Conservation (phyloP, 148 eudicot genomes). For the Heliamphora exappendiculata region DNA sequence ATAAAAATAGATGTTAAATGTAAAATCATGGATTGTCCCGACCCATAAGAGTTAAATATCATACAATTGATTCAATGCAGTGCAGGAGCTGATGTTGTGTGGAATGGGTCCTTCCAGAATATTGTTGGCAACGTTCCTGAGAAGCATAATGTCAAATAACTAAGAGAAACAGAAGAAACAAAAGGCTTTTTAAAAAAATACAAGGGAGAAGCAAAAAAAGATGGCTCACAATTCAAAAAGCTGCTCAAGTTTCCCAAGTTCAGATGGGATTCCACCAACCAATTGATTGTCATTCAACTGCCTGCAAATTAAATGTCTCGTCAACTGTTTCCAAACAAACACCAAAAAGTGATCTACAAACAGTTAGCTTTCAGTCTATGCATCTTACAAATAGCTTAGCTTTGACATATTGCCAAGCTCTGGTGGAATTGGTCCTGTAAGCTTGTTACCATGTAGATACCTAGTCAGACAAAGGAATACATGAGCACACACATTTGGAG, state of each 20-base stretch:
- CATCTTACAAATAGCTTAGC: constrained; percentile 62
- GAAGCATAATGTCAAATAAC: not conserved
- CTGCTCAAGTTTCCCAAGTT: constrained; percentile 65
- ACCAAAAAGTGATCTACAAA: not conserved
- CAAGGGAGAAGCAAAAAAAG: not conserved
- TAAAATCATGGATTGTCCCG: not conserved
- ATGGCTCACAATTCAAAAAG: constrained; percentile 58
- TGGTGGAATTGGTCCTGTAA: constrained; percentile 58
- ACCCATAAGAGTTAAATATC: constrained; percentile 11
- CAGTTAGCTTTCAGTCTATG: not conserved
- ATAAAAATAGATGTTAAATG: not conserved
- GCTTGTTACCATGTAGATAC: constrained; percentile 66
- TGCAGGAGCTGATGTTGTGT: constrained; percentile 57
- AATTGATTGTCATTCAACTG: constrained; percentile 60
- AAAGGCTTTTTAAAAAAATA: too few species aligned
- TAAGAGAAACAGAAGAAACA: not conserved
- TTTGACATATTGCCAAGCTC: constrained; percentile 74
- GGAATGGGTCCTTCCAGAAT: constrained; percentile 63
- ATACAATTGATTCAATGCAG: constrained; percentile 61
- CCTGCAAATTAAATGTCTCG: constrained; percentile 29
- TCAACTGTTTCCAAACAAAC: not conserved
- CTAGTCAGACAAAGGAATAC: constrained; percentile 11
- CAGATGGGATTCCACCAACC: constrained; percentile 50
- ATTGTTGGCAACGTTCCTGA: constrained; percentile 62
- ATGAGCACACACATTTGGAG: not conserved